Conservation (phyloP, 805 yeast genomes). For the Priceomyces haplophilus region DNA sequence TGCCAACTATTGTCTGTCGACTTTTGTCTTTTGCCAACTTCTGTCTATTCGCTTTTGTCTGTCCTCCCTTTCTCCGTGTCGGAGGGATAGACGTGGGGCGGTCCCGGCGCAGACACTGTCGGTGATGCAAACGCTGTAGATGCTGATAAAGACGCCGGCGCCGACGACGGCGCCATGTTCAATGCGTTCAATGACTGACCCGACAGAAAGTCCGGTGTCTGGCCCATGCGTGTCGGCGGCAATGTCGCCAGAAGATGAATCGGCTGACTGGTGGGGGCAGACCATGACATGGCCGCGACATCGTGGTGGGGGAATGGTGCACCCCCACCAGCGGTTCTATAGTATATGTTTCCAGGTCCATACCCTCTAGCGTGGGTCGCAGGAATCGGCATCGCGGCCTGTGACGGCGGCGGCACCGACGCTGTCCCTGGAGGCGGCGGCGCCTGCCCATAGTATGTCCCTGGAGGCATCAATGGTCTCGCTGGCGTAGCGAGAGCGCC, state of each 20-base stretch:
- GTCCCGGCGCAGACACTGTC: background rate
- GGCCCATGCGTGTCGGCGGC: background rate
- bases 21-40: no score
- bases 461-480: background rate
- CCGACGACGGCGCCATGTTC: background rate
- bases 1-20: no score
- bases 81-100: no score
- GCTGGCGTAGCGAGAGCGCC: background rate
- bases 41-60: no score
- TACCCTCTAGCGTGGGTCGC: background rate
- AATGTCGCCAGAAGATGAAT: background rate
- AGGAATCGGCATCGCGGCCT: background rate
- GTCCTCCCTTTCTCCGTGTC: no score
- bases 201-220: background rate
- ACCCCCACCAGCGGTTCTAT: background rate
- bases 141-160: constrained; percentile 4
- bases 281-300: background rate
- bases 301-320: background rate
- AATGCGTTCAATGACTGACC: background rate
- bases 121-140: background rate
- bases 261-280: background rate
- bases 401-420: background rate
- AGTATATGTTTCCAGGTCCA: background rate
- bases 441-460: background rate
- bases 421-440: background rate